Percentiles rank a stretch among this genome's conserved stretches.
Evolutionary conservation across 306 rosid species (phyloP).

Genomic region (Trifolium fragiferum): DNA sequence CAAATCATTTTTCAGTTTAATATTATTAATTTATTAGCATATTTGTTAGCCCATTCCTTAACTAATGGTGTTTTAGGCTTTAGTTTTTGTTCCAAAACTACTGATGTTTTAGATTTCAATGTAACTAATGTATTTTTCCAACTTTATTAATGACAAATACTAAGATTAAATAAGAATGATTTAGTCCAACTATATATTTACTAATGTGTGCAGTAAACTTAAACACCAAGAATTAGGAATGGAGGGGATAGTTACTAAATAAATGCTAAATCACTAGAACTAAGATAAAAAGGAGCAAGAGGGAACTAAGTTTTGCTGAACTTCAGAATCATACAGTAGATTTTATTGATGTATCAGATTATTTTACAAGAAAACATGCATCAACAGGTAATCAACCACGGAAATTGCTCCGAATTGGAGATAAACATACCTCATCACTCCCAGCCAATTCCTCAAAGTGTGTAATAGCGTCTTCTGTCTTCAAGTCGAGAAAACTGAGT

Average conservation of each 20-base stretch:
- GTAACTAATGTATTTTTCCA: too few relatives aligned
- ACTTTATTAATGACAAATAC: not conserved
- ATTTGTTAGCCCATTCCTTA: too few relatives aligned
- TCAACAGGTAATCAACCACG: constrained; percentile 31
- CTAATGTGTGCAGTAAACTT: not conserved
- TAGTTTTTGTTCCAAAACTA: too few relatives aligned
- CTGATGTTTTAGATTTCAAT: too few relatives aligned
- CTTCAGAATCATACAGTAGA: not conserved
- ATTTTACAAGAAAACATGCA: constrained; percentile 17
- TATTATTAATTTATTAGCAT: too few relatives aligned
- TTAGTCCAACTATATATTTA: not conserved
- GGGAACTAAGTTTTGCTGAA: constrained; percentile 10
- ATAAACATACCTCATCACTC: constrained; percentile 41
- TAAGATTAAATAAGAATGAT: not conserved
- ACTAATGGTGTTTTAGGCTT: too few relatives aligned
- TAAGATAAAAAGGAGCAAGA: not conserved
- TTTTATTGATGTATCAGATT: not conserved
- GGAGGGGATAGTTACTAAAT: not conserved
- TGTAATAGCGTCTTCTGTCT: constrained; percentile 63
- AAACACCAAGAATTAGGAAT: not conserved
- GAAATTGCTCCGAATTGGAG: constrained; percentile 29
- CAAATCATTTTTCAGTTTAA: too few relatives aligned
- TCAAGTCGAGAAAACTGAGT: constrained; percentile 70
- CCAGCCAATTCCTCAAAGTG: constrained; percentile 66
- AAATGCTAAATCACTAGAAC: constrained; percentile 3